Evolutionary conservation across 2,329 filamentous ascomycete species (phyloP).

Genomic region (Cercospora sojina): DNA sequence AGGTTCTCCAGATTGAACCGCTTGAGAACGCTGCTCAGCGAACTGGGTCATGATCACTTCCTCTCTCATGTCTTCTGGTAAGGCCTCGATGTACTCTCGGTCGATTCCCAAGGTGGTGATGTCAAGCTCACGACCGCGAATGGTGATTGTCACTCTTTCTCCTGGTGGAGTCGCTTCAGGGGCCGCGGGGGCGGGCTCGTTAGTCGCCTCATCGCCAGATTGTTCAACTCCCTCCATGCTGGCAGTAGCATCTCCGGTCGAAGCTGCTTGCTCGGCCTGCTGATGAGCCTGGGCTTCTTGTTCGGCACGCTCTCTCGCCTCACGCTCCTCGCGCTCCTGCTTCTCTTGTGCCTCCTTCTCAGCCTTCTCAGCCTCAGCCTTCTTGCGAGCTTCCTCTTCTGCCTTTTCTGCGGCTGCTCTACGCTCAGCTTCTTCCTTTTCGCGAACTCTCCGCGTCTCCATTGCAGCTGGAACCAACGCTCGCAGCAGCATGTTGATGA

Average conservation of each 20-base stretch:
- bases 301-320: constrained; percentile 48
- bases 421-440: constrained; percentile 65
- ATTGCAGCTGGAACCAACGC: constrained; percentile 80
- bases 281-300: constrained; percentile 39
- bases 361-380: constrained; percentile 61
- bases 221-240: constrained; percentile 76
- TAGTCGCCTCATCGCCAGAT: constrained; percentile 41
- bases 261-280: constrained; percentile 32
- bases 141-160: constrained; percentile 72
- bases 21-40: constrained; percentile 76
- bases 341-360: constrained; percentile 54
- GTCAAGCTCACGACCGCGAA: constrained; percentile 83
- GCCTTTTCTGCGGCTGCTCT: constrained; percentile 63
- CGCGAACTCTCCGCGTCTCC: constrained; percentile 71
- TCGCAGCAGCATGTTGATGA: constrained; percentile 68
- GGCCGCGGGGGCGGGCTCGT: constrained; percentile 40
- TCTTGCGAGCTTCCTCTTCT: constrained; percentile 61
- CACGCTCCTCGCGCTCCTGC: constrained; percentile 51
- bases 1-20: constrained; percentile 68
- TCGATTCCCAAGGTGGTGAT: constrained; percentile 95
- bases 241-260: constrained; percentile 42
- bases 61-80: constrained; percentile 95
- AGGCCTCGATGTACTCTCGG: constrained; percentile 86
- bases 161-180: constrained; percentile 44
- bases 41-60: constrained; percentile 93